Evolutionary conservation across 345 rosid species (phyloP).

Genomic region (Garcia nutans): DNA sequence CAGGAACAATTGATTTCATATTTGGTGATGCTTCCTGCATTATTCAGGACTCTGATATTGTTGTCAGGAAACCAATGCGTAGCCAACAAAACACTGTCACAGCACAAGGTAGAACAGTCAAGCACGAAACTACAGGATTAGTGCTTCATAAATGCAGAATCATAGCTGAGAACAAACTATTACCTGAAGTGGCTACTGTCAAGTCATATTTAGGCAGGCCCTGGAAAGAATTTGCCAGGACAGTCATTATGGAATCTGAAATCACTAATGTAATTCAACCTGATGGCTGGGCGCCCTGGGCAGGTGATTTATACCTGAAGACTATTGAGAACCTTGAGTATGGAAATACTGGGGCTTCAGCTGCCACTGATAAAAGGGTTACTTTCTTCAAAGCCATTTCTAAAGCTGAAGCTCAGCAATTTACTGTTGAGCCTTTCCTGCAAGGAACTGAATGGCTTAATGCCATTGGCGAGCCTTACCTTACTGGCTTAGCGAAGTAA

Average conservation of each 20-base stretch:
- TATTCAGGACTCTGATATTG: constrained; percentile 10
- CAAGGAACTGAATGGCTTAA: constrained; percentile 16
- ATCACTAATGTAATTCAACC: constrained; percentile 14
- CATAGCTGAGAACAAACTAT: constrained; percentile 2
- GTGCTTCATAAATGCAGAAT: constrained; percentile 6
- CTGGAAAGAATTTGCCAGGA: constrained; percentile 12
- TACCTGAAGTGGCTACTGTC: neutral
- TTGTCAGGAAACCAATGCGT: neutral
- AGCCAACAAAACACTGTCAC: constrained; percentile 11
- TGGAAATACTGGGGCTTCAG: neutral
- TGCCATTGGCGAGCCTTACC: neutral
- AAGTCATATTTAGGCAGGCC: constrained; percentile 14
- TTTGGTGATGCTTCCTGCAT: constrained; percentile 19
- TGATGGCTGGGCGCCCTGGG: constrained; percentile 17
- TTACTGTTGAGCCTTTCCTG: neutral
- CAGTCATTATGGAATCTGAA: constrained; percentile 13
- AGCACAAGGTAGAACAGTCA: constrained; percentile 12
- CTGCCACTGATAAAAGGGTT: constrained; percentile 4
- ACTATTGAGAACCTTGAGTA: constrained; percentile 11
- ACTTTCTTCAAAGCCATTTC: constrained; percentile 1
- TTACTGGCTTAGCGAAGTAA: neutral
- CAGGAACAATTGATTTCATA: constrained; percentile 23
- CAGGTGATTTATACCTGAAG: neutral
- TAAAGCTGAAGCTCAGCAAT: neutral
- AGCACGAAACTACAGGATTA: constrained; percentile 13